Base-by-base conservation (phyloP, 179 eudicot genomes). In the Beta macrorhiza region DNA sequence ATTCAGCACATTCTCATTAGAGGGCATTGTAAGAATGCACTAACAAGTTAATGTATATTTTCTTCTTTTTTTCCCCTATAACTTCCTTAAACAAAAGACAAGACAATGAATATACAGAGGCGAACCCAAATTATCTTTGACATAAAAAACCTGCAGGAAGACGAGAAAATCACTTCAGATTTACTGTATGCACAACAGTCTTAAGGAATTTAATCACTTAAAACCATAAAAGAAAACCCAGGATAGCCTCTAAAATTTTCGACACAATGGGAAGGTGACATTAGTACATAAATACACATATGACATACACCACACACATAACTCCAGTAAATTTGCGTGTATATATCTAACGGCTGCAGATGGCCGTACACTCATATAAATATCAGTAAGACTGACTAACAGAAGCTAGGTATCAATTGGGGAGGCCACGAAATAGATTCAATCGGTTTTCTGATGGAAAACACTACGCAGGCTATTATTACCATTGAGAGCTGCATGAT, bases 381-480 rank as follows among this genome's bases (percentile, higher is more conserved):
- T 15, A 81, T 79, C 80, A 82, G 84, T 84, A 78, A 47, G 69
- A 22, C 42, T 22, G 80, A 68, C 61, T 61, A 67, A 67, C 19
- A 63, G 52, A 77, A 55, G 64, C 58, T 81, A 87, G 80, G 83
- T 77, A 83, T 83, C 91, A 87, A 86, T 83, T 85, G 82, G 87
- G 81, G 89, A 86, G 85, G 85, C 92, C 91, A 85, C 84, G 86
- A 88, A 82, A 87, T 79, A 85, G 83, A 89, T 76, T 94, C 96
- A 96, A 82, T 92, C 97, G 76, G 88, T 92, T 96, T 96, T 96
- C 94, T 83, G 94, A 93, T 88, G 98, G 89, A 86, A 88, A 90
- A 87, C 94, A 90, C 88, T 90, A 92, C 88, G 92, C 92, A 82
- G 84, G 85, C 89, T 87, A 92, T 86, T 88, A 93, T 93, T 92